Conservation (phyloP, 495 filamentous ascomycete species). For the Penicillium cosmopolitanum region DNA sequence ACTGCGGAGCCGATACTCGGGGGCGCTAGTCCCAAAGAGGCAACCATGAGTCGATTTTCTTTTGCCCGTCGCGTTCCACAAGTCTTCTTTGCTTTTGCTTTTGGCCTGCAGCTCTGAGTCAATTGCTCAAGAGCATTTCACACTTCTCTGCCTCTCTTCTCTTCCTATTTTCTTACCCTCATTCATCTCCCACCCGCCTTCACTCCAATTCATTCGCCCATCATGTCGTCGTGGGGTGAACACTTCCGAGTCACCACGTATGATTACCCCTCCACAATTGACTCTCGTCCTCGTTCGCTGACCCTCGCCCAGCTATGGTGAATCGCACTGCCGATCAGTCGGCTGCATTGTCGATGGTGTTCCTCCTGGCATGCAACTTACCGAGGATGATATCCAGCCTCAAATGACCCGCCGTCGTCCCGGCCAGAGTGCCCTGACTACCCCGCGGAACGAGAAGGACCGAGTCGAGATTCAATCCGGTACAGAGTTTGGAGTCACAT, state of each 20-base stretch:
- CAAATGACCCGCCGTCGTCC: conserved; percentile 92
- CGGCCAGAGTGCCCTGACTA: conserved; percentile 88
- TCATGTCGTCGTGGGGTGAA: conserved; percentile 91
- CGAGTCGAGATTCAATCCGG: conserved; percentile 90
- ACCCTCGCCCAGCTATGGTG: conserved; percentile 68
- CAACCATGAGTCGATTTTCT: conserved; percentile 35
- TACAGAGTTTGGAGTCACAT: conserved; percentile 87
- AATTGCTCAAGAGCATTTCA: not conserved
- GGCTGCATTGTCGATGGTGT: conserved; percentile 87
- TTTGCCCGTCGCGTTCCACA: too few relatives aligned
- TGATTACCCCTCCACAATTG: conserved; percentile 30
- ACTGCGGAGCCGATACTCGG: conserved; percentile 34
- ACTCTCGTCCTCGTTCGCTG: conserved; percentile 3
- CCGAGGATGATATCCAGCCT: conserved; percentile 89
- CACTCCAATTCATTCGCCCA: conserved; percentile 13
- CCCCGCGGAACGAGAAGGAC: conserved; percentile 93
- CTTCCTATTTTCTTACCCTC: conserved; percentile 1
- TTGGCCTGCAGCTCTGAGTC: conserved; percentile 11
- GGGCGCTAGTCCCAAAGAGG: conserved; percentile 37
- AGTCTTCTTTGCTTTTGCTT: too few relatives aligned
- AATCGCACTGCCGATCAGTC: conserved; percentile 90
- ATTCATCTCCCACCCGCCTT: conserved; percentile 10
- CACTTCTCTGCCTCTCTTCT: not conserved
- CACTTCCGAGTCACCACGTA: conserved; percentile 86
- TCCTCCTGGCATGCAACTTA: conserved; percentile 87